Conservation (phyloP, 75 land plant species). For the Pseudotsuga menziesii region DNA sequence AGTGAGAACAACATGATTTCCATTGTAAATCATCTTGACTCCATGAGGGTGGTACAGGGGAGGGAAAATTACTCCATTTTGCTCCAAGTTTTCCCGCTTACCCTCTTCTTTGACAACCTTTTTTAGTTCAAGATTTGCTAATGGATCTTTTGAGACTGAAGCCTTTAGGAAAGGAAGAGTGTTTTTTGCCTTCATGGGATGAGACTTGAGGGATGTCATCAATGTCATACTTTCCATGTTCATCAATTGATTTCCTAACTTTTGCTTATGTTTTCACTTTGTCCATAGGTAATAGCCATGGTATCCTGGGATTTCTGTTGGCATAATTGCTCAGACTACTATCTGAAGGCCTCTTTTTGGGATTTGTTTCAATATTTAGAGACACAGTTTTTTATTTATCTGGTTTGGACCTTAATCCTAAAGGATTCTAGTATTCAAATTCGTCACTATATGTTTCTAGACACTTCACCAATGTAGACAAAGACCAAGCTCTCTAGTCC, state of each 20-base stretch:
- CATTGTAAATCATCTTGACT: too few relatives aligned
- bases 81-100: conserved; percentile 56
- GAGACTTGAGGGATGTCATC: conserved; percentile 64
- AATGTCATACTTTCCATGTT: conserved; percentile 23
- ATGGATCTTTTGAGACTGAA: conserved; percentile 10
- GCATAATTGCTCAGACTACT: conserved; percentile 17
- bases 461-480: too few relatives aligned
- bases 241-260: conserved; percentile 20
- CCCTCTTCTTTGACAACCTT: conserved; percentile 51
- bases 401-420: conserved; percentile 13
- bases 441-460: conserved; percentile 18
- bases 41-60: too few relatives aligned
- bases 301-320: conserved; percentile 31
- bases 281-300: conserved; percentile 8
- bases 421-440: conserved; percentile 46
- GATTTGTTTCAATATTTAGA: conserved; percentile 5
- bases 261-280: conserved; percentile 16
- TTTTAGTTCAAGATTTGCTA: conserved; percentile 30
- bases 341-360: conserved; percentile 38
- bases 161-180: conserved; percentile 12
- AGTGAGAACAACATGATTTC: too few relatives aligned
- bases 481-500: too few relatives aligned
- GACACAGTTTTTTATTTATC: background rate
- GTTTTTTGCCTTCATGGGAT: conserved; percentile 32
- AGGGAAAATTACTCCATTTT: too few relatives aligned